phyloP scores from a whole-genome alignment of 768 basidiomycete species.

The Russula lepida region DNA sequence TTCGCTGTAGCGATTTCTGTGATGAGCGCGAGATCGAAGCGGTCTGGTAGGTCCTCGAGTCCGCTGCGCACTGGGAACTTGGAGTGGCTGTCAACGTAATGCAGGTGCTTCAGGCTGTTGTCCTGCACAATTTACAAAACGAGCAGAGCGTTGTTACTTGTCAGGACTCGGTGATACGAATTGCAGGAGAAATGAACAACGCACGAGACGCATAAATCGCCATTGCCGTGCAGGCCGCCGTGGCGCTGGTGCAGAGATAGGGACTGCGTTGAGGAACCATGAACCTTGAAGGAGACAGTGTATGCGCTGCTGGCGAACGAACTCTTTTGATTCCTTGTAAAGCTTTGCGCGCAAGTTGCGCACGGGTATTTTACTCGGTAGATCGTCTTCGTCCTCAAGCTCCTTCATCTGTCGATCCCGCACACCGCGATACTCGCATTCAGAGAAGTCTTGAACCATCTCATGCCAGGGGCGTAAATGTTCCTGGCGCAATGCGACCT shows the following conservation, averaged over 20 bases:
- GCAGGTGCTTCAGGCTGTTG: constrained; percentile 67
- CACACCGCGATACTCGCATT: constrained; percentile 78
- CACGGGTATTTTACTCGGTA: constrained; percentile 77
- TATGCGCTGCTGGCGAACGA: constrained; percentile 81
- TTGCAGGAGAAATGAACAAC: constrained; percentile 15
- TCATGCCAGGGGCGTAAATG: constrained; percentile 73
- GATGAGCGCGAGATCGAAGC: constrained; percentile 73
- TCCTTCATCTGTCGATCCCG: constrained; percentile 87
- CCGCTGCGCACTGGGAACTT: constrained; percentile 76
- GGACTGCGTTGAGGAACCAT: constrained; percentile 83
- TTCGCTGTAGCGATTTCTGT: constrained; percentile 73
- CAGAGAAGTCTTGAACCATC: constrained; percentile 73
- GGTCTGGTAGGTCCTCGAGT: constrained; percentile 79
- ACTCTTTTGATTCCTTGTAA: constrained; percentile 85
- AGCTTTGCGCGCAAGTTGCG: constrained; percentile 77
- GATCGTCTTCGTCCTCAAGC: constrained; percentile 79
- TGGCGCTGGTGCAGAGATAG: constrained; percentile 33
- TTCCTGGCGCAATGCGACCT: constrained; percentile 66
- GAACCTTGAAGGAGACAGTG: constrained; percentile 83
- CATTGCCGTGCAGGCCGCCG: constrained; percentile 60
- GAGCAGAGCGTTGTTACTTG: background rate
- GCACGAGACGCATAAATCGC: constrained; percentile 81
- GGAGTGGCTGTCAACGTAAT: constrained; percentile 73
- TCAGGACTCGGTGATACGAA: background rate
- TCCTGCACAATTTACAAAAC: constrained; percentile 42